phyloP scores from a whole-genome alignment of 1,284 basidiomycete genomes.

The Cryptococcus amylolentus region DNA sequence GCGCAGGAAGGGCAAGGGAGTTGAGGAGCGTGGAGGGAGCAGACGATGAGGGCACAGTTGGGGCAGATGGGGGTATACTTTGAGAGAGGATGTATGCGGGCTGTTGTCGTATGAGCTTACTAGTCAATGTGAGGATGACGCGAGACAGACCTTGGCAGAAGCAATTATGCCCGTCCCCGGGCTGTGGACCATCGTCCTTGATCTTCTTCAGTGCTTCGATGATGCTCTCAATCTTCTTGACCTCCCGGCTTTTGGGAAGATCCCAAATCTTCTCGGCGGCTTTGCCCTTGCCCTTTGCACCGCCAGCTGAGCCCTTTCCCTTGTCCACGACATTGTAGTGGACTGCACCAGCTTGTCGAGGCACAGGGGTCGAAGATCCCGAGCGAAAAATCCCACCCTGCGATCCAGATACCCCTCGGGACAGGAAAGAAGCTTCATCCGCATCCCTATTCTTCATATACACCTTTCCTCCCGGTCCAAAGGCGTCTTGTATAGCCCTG shows the following conservation, averaged over 20 bases:
- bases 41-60: conserved; percentile 47
- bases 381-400: neutral
- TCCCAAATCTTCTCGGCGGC: conserved; percentile 43
- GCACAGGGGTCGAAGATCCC: conserved; percentile 4
- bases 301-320: conserved; percentile 15
- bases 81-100: conserved; percentile 47
- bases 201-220: conserved; percentile 27
- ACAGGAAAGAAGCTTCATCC: conserved; percentile 8
- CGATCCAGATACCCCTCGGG: conserved; percentile 1
- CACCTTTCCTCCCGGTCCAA: conserved; percentile 33
- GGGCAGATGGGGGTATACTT: conserved; percentile 47
- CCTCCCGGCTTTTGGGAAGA: conserved; percentile 35
- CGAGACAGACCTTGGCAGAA: conserved; percentile 50
- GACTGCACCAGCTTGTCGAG: conserved; percentile 24
- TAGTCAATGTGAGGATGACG: neutral
- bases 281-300: conserved; percentile 13
- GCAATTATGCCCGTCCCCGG: conserved; percentile 29
- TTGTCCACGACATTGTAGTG: conserved; percentile 18
- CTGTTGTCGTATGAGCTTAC: conserved; percentile 19
- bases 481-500: conserved; percentile 16
- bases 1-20: conserved; percentile 51
- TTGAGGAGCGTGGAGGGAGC: conserved; percentile 43
- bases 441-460: conserved; percentile 39
- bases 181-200: conserved; percentile 32
- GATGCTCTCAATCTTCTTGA: conserved; percentile 40